A percentile compares a stretch with the other conserved stretches of the same genome.
Conservation (phyloP, 352 stramenopile genomes). For the Phytophthora macrochlamydospora region DNA sequence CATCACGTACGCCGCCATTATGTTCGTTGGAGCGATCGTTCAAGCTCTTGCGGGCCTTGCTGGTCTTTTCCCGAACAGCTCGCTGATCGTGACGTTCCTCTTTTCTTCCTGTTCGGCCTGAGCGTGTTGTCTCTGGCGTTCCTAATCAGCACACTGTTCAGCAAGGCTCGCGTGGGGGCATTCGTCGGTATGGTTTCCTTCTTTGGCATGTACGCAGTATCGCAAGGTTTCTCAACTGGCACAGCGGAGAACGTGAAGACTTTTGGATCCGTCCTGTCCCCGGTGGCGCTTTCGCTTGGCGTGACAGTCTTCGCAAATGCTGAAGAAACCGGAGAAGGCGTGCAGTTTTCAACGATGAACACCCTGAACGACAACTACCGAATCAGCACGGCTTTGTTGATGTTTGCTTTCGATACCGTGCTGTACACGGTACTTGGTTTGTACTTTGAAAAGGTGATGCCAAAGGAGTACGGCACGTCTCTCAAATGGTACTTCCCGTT, state of each 20-base stretch:
- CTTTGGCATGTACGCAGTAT: slow-evolving; percentile 84
- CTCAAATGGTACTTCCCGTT: slow-evolving; percentile 93
- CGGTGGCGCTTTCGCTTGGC: slow-evolving; percentile 69
- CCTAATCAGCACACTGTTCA: slow-evolving; percentile 80
- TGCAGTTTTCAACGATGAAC: slow-evolving; percentile 47
- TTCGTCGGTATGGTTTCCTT: slow-evolving; percentile 84
- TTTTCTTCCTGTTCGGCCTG: slow-evolving; percentile 78
- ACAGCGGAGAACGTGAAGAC: slow-evolving; percentile 34
- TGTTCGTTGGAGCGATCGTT: slow-evolving; percentile 65
- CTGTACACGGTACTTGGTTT: slow-evolving; percentile 87
- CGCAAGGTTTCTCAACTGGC: slow-evolving; percentile 31
- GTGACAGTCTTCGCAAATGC: slow-evolving; percentile 52
- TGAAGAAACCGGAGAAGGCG: slow-evolving; percentile 47
- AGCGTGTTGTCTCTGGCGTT: slow-evolving; percentile 48
- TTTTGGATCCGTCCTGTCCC: slow-evolving; percentile 54
- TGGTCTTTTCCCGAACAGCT: slow-evolving; percentile 50
- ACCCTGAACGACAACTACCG: slow-evolving; percentile 53
- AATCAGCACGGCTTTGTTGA: slow-evolving; percentile 50
- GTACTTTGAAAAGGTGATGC: slow-evolving; percentile 91
- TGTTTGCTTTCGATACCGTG: slow-evolving; percentile 86
- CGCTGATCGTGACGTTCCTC: slow-evolving; percentile 66
- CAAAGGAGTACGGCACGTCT: slow-evolving; percentile 86
- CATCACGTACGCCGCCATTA: slow-evolving; percentile 87
- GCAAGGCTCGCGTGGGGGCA: slow-evolving; percentile 48
- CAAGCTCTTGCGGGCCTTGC: slow-evolving; percentile 49